A percentile compares a stretch with the other conserved stretches of the same genome.
Conservation (phyloP, 75 land plant genomes). For the Pinus tabuliformis region DNA sequence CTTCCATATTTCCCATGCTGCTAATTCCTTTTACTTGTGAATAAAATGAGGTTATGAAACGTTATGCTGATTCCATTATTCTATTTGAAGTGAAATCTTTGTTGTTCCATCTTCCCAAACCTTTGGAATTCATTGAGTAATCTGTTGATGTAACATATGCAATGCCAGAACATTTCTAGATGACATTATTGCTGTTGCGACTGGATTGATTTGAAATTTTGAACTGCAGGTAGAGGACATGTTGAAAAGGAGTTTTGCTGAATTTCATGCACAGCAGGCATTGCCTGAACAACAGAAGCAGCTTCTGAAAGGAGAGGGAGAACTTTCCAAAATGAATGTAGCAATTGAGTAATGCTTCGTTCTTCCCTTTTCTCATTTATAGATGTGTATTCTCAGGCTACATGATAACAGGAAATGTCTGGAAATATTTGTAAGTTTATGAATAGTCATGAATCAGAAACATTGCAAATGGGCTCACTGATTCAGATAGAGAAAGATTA, state of each 20-base stretch:
- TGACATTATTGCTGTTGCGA: background rate
- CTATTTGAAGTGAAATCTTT: background rate
- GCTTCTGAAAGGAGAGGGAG: slow-evolving; percentile 63
- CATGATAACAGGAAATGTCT: background rate
- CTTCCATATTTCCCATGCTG: background rate
- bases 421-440: background rate
- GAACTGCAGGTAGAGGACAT: slow-evolving; percentile 91
- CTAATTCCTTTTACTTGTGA: background rate
- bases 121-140: background rate
- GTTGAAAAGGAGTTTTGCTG: slow-evolving; percentile 99
- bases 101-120: background rate
- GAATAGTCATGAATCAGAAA: background rate
- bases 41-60: background rate
- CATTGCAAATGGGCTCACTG: background rate
- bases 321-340: slow-evolving; percentile 71
- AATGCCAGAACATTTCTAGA: background rate
- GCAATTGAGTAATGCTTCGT: slow-evolving; percentile 63
- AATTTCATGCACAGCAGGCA: slow-evolving; percentile 96
- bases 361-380: background rate
- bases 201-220: background rate
- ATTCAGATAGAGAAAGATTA: background rate
- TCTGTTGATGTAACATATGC: background rate
- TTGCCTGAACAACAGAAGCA: slow-evolving; percentile 84
- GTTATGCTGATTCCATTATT: background rate
- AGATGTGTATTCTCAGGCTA: background rate